Percentiles rank a stretch among this genome's conserved stretches.
phyloP scores from a whole-genome alignment of 768 basidiomycete genomes.

The Scleroderma bovista region DNA sequence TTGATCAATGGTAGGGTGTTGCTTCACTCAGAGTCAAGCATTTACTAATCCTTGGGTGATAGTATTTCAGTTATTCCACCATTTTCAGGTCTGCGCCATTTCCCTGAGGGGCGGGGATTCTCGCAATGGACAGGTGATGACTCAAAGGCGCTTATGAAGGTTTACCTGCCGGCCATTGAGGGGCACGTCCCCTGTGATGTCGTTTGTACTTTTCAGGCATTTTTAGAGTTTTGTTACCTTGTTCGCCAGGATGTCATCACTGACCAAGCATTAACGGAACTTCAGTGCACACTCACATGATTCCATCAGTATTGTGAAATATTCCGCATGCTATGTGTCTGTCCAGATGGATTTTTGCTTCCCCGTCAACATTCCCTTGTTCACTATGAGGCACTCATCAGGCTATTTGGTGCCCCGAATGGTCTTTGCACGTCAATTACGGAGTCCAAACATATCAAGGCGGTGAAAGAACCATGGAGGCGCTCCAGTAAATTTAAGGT shows the following conservation, averaged over 20 bases:
- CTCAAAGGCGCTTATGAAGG: constrained; percentile 35
- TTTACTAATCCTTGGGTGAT: background rate
- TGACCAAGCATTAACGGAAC: background rate
- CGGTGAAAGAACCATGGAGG: background rate
- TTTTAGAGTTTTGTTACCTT: background rate
- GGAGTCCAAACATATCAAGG: background rate
- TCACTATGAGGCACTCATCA: constrained; percentile 9
- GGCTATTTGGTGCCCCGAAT: constrained; percentile 10
- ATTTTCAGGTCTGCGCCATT: constrained; percentile 15
- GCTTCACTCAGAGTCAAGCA: background rate
- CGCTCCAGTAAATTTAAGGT: background rate
- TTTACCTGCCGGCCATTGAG: background rate
- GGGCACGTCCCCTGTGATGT: background rate
- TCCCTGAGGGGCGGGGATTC: constrained; percentile 23
- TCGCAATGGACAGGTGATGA: constrained; percentile 35
- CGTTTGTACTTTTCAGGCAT: background rate
- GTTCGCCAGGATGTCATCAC: background rate
- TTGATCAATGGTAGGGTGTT: constrained; percentile 30
- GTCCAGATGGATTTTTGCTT: constrained; percentile 6
- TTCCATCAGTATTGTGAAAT: background rate
- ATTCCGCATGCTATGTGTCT: constrained; percentile 3
- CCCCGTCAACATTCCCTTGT: constrained; percentile 14
- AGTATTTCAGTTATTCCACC: constrained; percentile 11
- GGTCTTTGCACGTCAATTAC: constrained; percentile 2
- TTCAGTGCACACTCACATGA: background rate